Evolutionary conservation across 2,329 filamentous ascomycete species (phyloP).

Genomic region (Podosphaera xanthii): DNA sequence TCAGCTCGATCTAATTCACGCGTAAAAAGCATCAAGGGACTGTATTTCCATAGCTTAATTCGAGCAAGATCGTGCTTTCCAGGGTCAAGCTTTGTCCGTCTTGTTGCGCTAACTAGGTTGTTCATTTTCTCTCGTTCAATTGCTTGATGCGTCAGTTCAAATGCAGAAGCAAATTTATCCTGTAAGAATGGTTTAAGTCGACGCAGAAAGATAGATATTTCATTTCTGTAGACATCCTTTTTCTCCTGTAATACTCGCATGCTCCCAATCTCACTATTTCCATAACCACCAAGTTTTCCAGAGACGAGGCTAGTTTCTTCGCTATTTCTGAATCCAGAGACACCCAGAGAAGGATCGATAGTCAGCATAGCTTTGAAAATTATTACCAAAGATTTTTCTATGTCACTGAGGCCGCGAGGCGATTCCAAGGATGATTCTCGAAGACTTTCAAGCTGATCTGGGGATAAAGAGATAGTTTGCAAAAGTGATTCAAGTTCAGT

Average conservation of each 20-base stretch:
- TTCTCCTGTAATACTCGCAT: constrained; percentile 93
- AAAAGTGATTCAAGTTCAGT: constrained; percentile 76
- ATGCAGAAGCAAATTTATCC: constrained; percentile 53
- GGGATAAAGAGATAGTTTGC: constrained; percentile 72
- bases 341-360: constrained; percentile 62
- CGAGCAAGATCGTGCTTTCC: constrained; percentile 49
- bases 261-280: constrained; percentile 35
- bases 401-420: constrained; percentile 45
- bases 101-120: constrained; percentile 24
- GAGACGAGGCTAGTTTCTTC: constrained; percentile 15
- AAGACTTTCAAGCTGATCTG: constrained; percentile 50
- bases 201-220: constrained; percentile 54
- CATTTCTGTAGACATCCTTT: constrained; percentile 65
- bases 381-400: constrained; percentile 55
- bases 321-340: constrained; percentile 19
- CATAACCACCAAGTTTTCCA: constrained; percentile 21
- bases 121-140: constrained; percentile 26
- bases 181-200: constrained; percentile 66
- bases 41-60: constrained; percentile 65
- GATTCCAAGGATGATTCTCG: constrained; percentile 51
- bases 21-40: constrained; percentile 67
- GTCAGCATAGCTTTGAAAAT: constrained; percentile 85
- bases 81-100: constrained; percentile 41
- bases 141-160: constrained; percentile 43
- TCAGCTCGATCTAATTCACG: constrained; percentile 62